These are phyloP conservation scores for Curvularia hawaiiensis DNA, from an alignment of 2,329 filamentous ascomycete genomes.

Conservation along the genomic window DNA sequence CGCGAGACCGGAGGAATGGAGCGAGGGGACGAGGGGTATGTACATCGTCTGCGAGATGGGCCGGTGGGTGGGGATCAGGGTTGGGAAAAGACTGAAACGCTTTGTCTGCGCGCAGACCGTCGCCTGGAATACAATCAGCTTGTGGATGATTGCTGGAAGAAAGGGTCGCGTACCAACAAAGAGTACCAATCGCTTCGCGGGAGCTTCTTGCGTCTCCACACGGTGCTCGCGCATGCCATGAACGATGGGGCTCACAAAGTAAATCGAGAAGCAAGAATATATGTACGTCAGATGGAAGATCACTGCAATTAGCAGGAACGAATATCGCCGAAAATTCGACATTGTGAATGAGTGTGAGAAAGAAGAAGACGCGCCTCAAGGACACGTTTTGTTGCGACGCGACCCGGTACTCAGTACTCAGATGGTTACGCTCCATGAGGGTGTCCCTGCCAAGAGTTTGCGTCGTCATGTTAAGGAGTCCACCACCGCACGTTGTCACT, in stretches of 20 bases:
- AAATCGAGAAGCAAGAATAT: slow-evolving; percentile 82
- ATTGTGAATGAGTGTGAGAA: slow-evolving; percentile 39
- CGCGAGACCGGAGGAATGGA: slow-evolving; percentile 86
- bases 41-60: slow-evolving; percentile 62
- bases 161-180: slow-evolving; percentile 72
- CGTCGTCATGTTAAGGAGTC: slow-evolving; percentile 5
- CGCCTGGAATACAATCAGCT: slow-evolving; percentile 58
- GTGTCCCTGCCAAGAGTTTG: slow-evolving; percentile 27
- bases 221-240: slow-evolving; percentile 87
- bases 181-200: slow-evolving; percentile 87
- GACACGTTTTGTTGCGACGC: slow-evolving; percentile 27
- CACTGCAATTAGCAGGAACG: slow-evolving; percentile 86
- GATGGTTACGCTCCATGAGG: slow-evolving; percentile 29
- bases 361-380: slow-evolving; percentile 36
- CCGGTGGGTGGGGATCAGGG: slow-evolving; percentile 68
- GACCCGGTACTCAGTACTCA: slow-evolving; percentile 26
- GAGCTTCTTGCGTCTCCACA: slow-evolving; percentile 73
- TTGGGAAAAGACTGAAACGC: slow-evolving; percentile 93
- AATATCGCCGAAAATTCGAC: slow-evolving; percentile 69
- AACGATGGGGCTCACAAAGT: slow-evolving; percentile 97
- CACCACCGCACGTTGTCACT: neutral
- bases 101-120: slow-evolving; percentile 96
- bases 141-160: neutral
- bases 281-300: slow-evolving; percentile 94
- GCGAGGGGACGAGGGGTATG: slow-evolving; percentile 79